Evolutionary conservation across 2,329 filamentous ascomycete species (phyloP).

Genomic region (Fusarium austroafricanum): DNA sequence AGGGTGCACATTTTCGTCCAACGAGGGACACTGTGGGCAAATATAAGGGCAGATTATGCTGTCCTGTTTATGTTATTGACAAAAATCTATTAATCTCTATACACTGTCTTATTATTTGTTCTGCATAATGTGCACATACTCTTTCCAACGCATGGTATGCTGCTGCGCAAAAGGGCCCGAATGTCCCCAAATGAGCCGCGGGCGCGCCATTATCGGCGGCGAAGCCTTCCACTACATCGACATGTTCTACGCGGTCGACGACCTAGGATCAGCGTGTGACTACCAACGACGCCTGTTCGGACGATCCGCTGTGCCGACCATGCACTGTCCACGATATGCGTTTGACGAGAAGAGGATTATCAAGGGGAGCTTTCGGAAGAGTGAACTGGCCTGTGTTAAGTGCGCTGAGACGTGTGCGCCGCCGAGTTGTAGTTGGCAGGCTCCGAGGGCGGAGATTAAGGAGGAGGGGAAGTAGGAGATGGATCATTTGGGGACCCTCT

Average conservation of each 20-base stretch:
- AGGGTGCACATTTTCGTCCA: neutral
- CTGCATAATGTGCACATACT: slow-evolving; percentile 44
- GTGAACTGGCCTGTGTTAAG: slow-evolving; percentile 43
- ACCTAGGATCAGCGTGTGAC: slow-evolving; percentile 45
- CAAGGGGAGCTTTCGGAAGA: slow-evolving; percentile 42
- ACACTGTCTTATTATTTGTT: neutral
- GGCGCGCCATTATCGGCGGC: slow-evolving; percentile 37
- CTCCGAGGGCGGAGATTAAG: slow-evolving; percentile 29
- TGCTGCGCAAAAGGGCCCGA: slow-evolving; percentile 45
- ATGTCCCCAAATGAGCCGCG: slow-evolving; percentile 43
- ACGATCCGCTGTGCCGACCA: slow-evolving; percentile 37
- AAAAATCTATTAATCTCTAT: neutral
- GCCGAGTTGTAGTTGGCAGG: slow-evolving; percentile 45
- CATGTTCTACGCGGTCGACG: slow-evolving; percentile 43
- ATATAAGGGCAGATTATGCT: neutral
- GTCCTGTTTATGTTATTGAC: neutral
- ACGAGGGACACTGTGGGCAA: neutral
- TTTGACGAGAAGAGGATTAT: slow-evolving; percentile 46
- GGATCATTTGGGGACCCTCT: no score
- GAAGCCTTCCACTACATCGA: slow-evolving; percentile 44
- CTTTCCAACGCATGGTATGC: slow-evolving; percentile 45
- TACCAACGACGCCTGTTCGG: slow-evolving; percentile 45
- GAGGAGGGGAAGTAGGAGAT: no score
- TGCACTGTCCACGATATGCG: slow-evolving; percentile 42
- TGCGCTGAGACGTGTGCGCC: slow-evolving; percentile 46